These are phyloP conservation scores for Sphaceloma murrayae DNA, from an alignment of 2,329 filamentous ascomycete species.

Conservation along the genomic window DNA sequence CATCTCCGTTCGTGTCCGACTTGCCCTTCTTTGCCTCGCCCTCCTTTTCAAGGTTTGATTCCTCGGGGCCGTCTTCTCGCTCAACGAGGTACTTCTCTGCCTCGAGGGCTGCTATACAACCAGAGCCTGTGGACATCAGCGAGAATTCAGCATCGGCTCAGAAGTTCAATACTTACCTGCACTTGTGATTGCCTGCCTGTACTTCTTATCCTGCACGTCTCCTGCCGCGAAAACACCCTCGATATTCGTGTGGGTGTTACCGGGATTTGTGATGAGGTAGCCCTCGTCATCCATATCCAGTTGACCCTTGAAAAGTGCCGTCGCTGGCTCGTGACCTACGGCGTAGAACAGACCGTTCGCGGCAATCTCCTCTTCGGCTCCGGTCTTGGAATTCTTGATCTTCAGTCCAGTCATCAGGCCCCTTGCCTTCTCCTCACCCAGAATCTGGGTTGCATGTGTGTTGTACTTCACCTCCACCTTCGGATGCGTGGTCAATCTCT, in stretches of 20 bases:
- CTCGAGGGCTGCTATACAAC: conserved; percentile 90
- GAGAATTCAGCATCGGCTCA: neutral
- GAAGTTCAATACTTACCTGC: conserved; percentile 55
- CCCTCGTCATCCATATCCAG: conserved; percentile 80
- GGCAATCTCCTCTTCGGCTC: conserved; percentile 70
- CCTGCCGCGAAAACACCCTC: conserved; percentile 93
- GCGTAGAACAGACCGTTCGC: conserved; percentile 96
- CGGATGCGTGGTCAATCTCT: conserved; percentile 66
- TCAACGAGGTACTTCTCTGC: conserved; percentile 89
- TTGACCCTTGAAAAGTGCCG: conserved; percentile 80
- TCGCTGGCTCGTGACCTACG: conserved; percentile 92
- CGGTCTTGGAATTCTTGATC: conserved; percentile 68
- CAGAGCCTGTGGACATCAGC: conserved; percentile 53
- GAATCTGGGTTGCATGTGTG: conserved; percentile 69
- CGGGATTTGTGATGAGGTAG: conserved; percentile 82
- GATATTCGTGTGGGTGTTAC: conserved; percentile 77
- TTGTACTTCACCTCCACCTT: conserved; percentile 91
- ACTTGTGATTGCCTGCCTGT: conserved; percentile 95
- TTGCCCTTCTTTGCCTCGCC: conserved; percentile 40
- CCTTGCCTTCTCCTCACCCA: conserved; percentile 63
- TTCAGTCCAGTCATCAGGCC: conserved; percentile 82
- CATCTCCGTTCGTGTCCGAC: conserved; percentile 43
- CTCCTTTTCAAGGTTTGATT: conserved; percentile 39
- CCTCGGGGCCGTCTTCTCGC: conserved; percentile 53
- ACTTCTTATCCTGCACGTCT: conserved; percentile 97